phyloP scores from a whole-genome alignment of 2,329 filamentous ascomycete species.

The Eutypa lata region DNA sequence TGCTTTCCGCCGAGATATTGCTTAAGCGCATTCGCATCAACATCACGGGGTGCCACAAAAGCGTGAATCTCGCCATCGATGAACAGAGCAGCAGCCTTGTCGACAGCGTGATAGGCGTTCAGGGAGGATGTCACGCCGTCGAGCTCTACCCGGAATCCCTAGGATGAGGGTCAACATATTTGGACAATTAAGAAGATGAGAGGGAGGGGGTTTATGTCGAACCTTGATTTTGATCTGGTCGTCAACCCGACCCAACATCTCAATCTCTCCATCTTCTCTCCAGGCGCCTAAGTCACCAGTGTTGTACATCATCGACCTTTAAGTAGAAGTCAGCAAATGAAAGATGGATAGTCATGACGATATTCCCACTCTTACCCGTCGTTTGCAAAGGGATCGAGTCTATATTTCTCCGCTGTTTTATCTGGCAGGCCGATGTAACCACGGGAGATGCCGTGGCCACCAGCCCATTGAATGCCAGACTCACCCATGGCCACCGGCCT shows the following conservation, averaged over 20 bases:
- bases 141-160: conserved; percentile 59
- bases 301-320: conserved; percentile 52
- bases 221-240: conserved; percentile 62
- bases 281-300: conserved; percentile 58
- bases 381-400: conserved; percentile 46
- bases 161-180: conserved; percentile 1
- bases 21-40: conserved; percentile 36
- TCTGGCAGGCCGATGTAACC: conserved; percentile 54
- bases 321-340: neutral
- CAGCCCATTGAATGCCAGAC: conserved; percentile 55
- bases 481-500: conserved; percentile 44
- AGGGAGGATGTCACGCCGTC: conserved; percentile 54
- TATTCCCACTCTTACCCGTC: conserved; percentile 42
- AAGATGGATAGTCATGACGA: neutral
- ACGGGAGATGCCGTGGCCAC: conserved; percentile 51
- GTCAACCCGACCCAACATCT: conserved; percentile 55
- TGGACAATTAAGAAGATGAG: neutral
- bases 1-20: conserved; percentile 39
- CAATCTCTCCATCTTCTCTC: conserved; percentile 49
- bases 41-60: conserved; percentile 36
- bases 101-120: conserved; percentile 42
- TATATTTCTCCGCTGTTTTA: conserved; percentile 48
- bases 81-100: conserved; percentile 44
- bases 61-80: conserved; percentile 47
- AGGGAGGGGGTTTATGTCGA: conserved; percentile 3